Conservation (phyloP, 176 grass and related monocot genomes). For the Ampelocalamus luodianensis region DNA sequence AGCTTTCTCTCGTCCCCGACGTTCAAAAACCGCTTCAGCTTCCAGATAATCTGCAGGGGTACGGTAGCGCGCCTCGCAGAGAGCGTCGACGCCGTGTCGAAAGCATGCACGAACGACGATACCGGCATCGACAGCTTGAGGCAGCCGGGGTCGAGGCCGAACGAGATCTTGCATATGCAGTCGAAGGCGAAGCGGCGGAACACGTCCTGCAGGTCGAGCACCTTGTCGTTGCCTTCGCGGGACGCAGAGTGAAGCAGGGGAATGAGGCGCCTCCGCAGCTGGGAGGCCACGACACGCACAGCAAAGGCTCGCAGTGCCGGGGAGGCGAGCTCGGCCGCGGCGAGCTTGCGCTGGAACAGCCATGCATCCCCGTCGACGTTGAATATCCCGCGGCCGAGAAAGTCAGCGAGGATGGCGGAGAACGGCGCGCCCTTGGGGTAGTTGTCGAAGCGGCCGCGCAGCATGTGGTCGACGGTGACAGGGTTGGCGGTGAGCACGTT, state of each 20-base stretch:
- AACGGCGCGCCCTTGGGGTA: conserved; percentile 80
- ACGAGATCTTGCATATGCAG: conserved; percentile 83
- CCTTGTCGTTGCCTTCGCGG: neutral
- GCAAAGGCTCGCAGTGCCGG: conserved; percentile 54
- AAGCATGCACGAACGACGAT: conserved; percentile 58
- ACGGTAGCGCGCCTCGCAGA: conserved; percentile 62
- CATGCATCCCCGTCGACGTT: conserved; percentile 80
- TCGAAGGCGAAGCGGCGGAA: conserved; percentile 84
- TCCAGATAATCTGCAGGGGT: conserved; percentile 62
- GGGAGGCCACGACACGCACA: conserved; percentile 52
- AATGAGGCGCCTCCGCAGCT: conserved; percentile 59
- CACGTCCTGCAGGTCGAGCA: conserved; percentile 80
- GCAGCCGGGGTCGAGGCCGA: conserved; percentile 68
- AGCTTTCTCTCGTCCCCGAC: conserved; percentile 64
- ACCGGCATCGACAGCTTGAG: conserved; percentile 68
- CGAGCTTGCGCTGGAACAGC: conserved; percentile 80
- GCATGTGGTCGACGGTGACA: conserved; percentile 77
- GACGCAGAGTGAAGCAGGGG: conserved; percentile 66
- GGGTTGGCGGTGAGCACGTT: conserved; percentile 78
- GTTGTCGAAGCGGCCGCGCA: conserved; percentile 65
- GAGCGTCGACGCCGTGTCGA: conserved; percentile 72
- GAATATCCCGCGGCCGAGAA: conserved; percentile 88
- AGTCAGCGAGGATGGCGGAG: conserved; percentile 78
- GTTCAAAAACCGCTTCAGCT: conserved; percentile 70
- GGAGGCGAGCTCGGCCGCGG: conserved; percentile 57